Evolutionary conservation across 1,284 basidiomycete species (phyloP), one percentile per base, ranked within the genome.

Genomic region (Heterobasidion occidentale): DNA sequence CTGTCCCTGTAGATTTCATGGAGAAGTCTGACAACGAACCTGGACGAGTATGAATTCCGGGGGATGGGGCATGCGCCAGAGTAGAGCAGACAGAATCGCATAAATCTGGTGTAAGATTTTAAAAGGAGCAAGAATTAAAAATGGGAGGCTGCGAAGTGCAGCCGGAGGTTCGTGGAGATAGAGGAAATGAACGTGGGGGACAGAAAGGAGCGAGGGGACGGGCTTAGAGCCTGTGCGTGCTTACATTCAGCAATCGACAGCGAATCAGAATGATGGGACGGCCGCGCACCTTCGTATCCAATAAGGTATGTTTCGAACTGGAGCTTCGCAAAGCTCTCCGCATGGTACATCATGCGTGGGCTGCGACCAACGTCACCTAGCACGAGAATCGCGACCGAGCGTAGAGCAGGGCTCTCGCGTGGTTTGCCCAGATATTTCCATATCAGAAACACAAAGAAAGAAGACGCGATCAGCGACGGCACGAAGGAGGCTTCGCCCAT

Each of bases 321-420:
- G 57, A 88, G 80, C 52, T 86, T 82, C 20, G 92, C 88, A 65
- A 99, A 90, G 66, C 91, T 94, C 66, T 95, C 83, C 0, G 95
- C 91, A 66, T 99, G 97, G 70, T 98, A 97, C 90, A 98, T 97
- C 93, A 98, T 98, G 44, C 97, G 80, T 9, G 97, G 97, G 67
- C 91, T 94, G 51, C 96, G 80, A 1, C 94, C 97, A 52, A 99
- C 85, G 72, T 99, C 97, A 7, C 97, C 97, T 9, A 99, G 78
- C 1, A 99, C 97, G 34, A 99, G 75, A 51, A 99, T 48, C 27
- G 46, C 46, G 9, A 48, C 46, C 11, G 46, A 19, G 7, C 46
- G 46, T 9, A 48, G 69, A 33, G 73, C 74, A 42, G 79, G 79
- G 19, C 71, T 60, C 12, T 56, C 54, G 17, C 53, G 46, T 2